A percentile compares a stretch with the other conserved stretches of the same genome.
phyloP scores from a whole-genome alignment of 1,284 basidiomycete species.

The Paramarasmius palmivorus region DNA sequence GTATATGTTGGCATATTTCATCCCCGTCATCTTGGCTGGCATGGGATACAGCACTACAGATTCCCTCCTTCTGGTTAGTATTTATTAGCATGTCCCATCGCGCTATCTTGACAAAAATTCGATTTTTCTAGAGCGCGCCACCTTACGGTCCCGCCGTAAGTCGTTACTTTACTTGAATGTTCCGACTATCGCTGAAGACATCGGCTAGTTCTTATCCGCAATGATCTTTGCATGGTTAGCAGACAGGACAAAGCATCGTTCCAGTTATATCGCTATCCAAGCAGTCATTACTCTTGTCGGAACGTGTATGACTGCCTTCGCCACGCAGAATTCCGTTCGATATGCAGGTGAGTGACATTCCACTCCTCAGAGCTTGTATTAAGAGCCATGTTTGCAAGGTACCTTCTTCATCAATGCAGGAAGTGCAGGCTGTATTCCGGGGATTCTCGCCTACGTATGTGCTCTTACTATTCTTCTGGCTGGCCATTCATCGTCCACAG shows the following conservation, averaged over 20 bases:
- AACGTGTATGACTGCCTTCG: conserved; percentile 37
- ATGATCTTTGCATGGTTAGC: conserved; percentile 41
- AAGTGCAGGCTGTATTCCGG: conserved; percentile 39
- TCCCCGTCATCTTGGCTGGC: conserved; percentile 39
- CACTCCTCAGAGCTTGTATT: not conserved
- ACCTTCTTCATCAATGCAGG: conserved; percentile 42
- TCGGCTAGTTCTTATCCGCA: conserved; percentile 28
- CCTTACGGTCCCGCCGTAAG: conserved; percentile 1
- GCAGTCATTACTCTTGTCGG: conserved; percentile 36
- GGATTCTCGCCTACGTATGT: conserved; percentile 41
- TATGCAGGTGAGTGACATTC: conserved; percentile 36
- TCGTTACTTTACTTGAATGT: conserved; percentile 7
- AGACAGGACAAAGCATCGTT: conserved; percentile 39
- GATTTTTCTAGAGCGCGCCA: not conserved
- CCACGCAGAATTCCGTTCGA: conserved; percentile 32
- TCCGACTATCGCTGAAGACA: conserved; percentile 12
- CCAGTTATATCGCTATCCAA: conserved; percentile 37
- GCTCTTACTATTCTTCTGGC: not conserved
- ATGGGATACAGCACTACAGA: conserved; percentile 33
- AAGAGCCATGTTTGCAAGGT: conserved; percentile 23
- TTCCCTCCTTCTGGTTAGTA: conserved; percentile 32
- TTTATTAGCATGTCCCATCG: not conserved
- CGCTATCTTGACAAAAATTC: not conserved
- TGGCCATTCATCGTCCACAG: conserved; percentile 22
- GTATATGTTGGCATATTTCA: conserved; percentile 42